Conservation (phyloP, 2,329 filamentous ascomycete genomes). For the Pseudogymnoascus sp. region DNA sequence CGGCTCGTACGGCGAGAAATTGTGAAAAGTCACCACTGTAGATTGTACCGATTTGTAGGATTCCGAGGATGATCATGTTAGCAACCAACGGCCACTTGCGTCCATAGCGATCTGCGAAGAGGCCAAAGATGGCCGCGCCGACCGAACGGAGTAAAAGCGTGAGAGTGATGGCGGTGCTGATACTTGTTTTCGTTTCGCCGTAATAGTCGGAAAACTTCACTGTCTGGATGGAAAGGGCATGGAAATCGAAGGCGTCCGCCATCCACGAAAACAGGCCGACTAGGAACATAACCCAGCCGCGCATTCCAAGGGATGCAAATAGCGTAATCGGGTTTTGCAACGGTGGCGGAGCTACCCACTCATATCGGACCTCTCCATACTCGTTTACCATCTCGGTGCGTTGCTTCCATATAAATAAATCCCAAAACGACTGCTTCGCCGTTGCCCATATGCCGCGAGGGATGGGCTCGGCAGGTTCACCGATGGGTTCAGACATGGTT, state of each 20-base stretch:
- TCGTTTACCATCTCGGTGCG: constrained; percentile 58
- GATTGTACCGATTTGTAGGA: constrained; percentile 65
- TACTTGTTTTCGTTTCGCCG: not conserved
- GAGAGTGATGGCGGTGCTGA: constrained; percentile 20
- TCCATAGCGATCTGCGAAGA: constrained; percentile 69
- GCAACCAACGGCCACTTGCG: constrained; percentile 77
- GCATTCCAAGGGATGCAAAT: constrained; percentile 51
- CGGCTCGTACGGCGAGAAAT: constrained; percentile 63
- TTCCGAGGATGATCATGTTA: constrained; percentile 66
- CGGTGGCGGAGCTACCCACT: constrained; percentile 59
- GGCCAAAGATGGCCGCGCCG: constrained; percentile 66
- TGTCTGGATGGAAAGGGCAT: constrained; percentile 70
- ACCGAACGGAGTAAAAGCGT: constrained; percentile 63
- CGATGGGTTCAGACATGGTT: not conserved
- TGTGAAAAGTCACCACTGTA: constrained; percentile 43
- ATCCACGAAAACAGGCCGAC: constrained; percentile 70
- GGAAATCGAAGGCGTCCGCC: constrained; percentile 75
- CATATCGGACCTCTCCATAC: constrained; percentile 53
- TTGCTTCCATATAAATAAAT: constrained; percentile 67
- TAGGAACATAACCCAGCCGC: constrained; percentile 64
- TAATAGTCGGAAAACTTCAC: constrained; percentile 54
- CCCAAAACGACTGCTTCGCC: constrained; percentile 53
- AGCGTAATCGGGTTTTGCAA: constrained; percentile 62
- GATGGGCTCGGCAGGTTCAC: constrained; percentile 51
- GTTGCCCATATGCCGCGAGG: constrained; percentile 57